phyloP scores from a whole-genome alignment of 1,139 yeast genomes.

The Diutina pseudorugosa region DNA sequence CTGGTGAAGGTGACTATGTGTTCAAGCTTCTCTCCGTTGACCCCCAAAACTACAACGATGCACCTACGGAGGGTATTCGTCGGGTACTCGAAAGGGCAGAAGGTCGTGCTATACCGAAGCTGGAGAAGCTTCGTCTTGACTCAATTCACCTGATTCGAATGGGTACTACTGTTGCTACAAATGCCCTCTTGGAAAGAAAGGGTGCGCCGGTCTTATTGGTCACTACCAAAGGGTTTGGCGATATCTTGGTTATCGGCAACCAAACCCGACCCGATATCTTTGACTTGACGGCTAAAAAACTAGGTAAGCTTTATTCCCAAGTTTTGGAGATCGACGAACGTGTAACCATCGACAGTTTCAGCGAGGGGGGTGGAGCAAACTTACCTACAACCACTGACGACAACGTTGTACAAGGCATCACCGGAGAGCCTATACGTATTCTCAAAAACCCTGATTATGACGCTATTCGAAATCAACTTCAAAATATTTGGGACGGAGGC shows the following conservation, averaged over 20 bases:
- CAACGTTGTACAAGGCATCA: slow-evolving; percentile 16
- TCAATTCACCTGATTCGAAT: slow-evolving; percentile 44
- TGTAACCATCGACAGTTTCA: slow-evolving; percentile 54
- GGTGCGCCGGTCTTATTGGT: slow-evolving; percentile 54
- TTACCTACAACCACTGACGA: slow-evolving; percentile 8
- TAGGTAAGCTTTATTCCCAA: slow-evolving; percentile 37
- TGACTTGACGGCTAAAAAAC: slow-evolving; percentile 24
- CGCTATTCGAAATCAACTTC: slow-evolving; percentile 14
- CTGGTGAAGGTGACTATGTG: slow-evolving; percentile 24
- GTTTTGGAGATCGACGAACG: slow-evolving; percentile 65
- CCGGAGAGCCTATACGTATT: slow-evolving; percentile 27
- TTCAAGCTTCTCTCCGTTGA: slow-evolving; percentile 75
- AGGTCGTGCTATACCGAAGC: slow-evolving; percentile 34
- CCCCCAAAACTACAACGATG: slow-evolving; percentile 76
- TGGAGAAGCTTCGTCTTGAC: slow-evolving; percentile 15
- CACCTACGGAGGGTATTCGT: slow-evolving; percentile 85
- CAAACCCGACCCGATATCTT: slow-evolving; percentile 65
- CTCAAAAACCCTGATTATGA: slow-evolving; percentile 21
- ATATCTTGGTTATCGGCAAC: slow-evolving; percentile 54
- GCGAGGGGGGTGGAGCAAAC: slow-evolving; percentile 28
- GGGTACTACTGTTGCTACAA: slow-evolving; percentile 79
- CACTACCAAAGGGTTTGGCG: slow-evolving; percentile 57
- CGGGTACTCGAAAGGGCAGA: slow-evolving; percentile 54
- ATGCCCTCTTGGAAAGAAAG: slow-evolving; percentile 57
- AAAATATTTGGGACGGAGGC: slow-evolving; percentile 15